Conservation (phyloP, 768 basidiomycete species). For the Pleurotus pulmonarius region DNA sequence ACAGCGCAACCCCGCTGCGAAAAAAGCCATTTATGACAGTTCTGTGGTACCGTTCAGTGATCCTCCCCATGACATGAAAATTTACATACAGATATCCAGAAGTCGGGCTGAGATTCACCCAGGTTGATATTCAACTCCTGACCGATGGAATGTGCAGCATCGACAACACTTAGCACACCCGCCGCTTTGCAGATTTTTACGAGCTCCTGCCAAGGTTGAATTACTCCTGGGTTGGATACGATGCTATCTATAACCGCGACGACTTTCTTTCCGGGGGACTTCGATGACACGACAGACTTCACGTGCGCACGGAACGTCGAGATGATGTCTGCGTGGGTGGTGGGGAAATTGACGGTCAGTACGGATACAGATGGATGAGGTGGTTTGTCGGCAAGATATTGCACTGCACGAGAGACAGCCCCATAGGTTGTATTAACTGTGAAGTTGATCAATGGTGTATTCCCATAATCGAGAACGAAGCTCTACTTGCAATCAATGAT, state of each 20-base stretch:
- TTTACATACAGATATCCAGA: slow-evolving; percentile 67
- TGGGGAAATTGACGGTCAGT: slow-evolving; percentile 45
- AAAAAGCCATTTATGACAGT: slow-evolving; percentile 85
- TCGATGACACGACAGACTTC: neutral
- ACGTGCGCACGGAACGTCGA: slow-evolving; percentile 17
- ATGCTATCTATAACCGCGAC: slow-evolving; percentile 74
- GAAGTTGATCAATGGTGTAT: neutral
- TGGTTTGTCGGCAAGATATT: slow-evolving; percentile 46
- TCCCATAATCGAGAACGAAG: neutral
- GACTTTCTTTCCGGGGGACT: slow-evolving; percentile 32
- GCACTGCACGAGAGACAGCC: slow-evolving; percentile 43
- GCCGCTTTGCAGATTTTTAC: slow-evolving; percentile 61
- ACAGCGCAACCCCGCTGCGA: slow-evolving; percentile 65
- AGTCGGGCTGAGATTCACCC: slow-evolving; percentile 57
- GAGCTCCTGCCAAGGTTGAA: slow-evolving; percentile 74
- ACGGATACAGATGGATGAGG: slow-evolving; percentile 43
- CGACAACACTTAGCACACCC: slow-evolving; percentile 64
- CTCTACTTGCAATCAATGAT: slow-evolving; percentile 44
- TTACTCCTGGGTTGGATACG: slow-evolving; percentile 56
- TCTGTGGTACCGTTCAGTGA: slow-evolving; percentile 32
- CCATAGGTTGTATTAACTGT: slow-evolving; percentile 38
- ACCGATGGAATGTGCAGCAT: slow-evolving; percentile 81
- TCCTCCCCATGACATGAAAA: neutral
- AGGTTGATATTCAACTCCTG: slow-evolving; percentile 68
- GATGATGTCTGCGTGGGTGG: slow-evolving; percentile 43